These are phyloP conservation scores for Ceratocystis cacaofunesta DNA, from an alignment of 2,329 filamentous ascomycete species.

Conservation along the genomic window DNA sequence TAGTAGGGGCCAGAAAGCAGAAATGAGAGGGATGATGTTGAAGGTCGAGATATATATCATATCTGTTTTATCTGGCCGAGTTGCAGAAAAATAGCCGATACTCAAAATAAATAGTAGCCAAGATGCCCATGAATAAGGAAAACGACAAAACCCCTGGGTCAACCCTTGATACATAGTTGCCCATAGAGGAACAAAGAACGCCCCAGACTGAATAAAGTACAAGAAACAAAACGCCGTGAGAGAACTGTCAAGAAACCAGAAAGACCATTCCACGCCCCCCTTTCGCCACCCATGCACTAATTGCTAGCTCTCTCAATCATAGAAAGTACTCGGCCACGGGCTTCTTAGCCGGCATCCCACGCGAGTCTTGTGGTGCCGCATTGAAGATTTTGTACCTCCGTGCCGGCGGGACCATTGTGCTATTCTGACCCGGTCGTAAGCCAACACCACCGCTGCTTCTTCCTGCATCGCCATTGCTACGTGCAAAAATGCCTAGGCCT, in stretches of 20 bases:
- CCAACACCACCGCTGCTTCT: conserved; percentile 32
- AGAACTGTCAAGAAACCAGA: background rate
- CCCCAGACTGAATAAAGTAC: background rate
- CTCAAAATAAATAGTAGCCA: background rate
- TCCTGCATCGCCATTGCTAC: conserved; percentile 56
- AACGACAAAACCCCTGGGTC: background rate
- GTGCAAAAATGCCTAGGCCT: conserved; percentile 54
- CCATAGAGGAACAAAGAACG: background rate
- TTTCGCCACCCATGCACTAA: background rate
- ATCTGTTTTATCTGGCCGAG: background rate
- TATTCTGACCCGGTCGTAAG: conserved; percentile 30
- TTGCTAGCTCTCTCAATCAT: conserved; percentile 24
- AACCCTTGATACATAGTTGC: background rate
- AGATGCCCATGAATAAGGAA: background rate
- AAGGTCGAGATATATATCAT: background rate
- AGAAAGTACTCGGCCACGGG: conserved; percentile 95
- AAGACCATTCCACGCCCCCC: background rate
- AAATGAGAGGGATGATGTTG: background rate
- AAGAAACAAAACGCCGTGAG: background rate
- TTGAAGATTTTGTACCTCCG: conserved; percentile 90
- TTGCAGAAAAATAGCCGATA: background rate
- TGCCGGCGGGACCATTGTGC: conserved; percentile 48
- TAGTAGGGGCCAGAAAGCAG: no score
- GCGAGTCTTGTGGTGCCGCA: conserved; percentile 84
- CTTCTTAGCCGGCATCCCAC: conserved; percentile 98